Percentiles rank a stretch among this genome's conserved stretches.
These are phyloP conservation scores for Bryum argenteum DNA, from an alignment of 225 moss, liverwort and hornwort species.

Conservation along the genomic window DNA sequence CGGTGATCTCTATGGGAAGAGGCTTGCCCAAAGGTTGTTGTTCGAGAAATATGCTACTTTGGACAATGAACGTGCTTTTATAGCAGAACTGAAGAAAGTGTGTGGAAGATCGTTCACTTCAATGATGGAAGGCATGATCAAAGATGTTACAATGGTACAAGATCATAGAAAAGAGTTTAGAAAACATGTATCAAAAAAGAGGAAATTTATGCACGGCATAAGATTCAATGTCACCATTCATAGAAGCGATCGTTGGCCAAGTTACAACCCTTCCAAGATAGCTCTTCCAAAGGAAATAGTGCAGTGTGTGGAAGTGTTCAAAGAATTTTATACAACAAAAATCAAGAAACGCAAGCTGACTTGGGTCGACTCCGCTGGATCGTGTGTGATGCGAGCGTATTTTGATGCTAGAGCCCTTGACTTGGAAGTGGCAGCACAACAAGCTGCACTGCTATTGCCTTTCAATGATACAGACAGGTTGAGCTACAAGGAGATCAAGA, in stretches of 20 bases:
- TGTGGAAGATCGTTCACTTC: not conserved
- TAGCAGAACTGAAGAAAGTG: not conserved
- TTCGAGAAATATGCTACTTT: not conserved
- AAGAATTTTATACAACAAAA: conserved; percentile 51
- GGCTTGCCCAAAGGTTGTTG: not conserved
- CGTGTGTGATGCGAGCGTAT: not conserved
- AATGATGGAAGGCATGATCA: not conserved
- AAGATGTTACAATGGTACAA: not conserved
- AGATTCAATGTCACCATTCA: conserved; percentile 40
- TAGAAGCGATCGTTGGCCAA: conserved; percentile 74
- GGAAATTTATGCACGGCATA: not conserved
- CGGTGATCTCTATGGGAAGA: not conserved
- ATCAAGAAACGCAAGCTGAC: not conserved
- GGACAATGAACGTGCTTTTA: not conserved
- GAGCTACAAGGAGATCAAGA: not conserved
- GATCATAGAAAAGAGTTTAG: not conserved
- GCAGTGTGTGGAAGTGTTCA: conserved; percentile 77
- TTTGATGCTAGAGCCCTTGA: not conserved
- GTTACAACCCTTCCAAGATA: conserved; percentile 70
- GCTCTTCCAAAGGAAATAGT: conserved; percentile 75
- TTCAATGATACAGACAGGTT: not conserved
- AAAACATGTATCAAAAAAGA: not conserved
- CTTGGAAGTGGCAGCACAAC: not conserved
- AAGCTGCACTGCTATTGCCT: not conserved
- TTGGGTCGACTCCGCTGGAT: not conserved